These are phyloP conservation scores for Xylaria sp. DNA, from an alignment of 2,329 filamentous ascomycete species.

Conservation along the genomic window DNA sequence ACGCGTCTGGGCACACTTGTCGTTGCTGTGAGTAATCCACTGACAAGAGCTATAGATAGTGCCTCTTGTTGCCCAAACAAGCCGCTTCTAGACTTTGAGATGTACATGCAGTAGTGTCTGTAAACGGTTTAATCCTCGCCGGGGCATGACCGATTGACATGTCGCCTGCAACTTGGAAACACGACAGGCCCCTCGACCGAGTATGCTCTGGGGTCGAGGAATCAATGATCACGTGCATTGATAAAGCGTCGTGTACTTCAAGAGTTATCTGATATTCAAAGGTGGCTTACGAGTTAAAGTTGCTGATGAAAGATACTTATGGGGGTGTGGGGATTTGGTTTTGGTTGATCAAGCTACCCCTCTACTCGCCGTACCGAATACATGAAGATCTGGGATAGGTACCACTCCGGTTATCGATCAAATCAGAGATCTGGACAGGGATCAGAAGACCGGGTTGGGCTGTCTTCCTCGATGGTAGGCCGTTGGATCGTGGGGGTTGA, in stretches of 20 bases:
- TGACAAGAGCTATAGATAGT: slow-evolving; percentile 6
- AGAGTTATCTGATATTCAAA: not conserved
- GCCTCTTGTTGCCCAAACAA: slow-evolving; percentile 29
- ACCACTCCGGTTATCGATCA: slow-evolving; percentile 38
- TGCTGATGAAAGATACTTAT: slow-evolving; percentile 3
- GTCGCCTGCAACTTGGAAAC: slow-evolving; percentile 29
- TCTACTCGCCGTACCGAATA: slow-evolving; percentile 29
- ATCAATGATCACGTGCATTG: slow-evolving; percentile 4
- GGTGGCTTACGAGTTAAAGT: not conserved
- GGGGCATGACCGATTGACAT: slow-evolving; percentile 30
- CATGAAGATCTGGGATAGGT: slow-evolving; percentile 36
- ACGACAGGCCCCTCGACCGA: slow-evolving; percentile 17
- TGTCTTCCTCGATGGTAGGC: slow-evolving; percentile 30
- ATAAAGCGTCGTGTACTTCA: not conserved
- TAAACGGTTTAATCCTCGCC: slow-evolving; percentile 37
- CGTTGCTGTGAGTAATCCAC: slow-evolving; percentile 29
- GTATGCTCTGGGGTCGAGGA: not conserved
- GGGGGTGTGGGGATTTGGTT: slow-evolving; percentile 10
- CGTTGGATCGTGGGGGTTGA: slow-evolving; percentile 35
- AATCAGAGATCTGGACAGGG: slow-evolving; percentile 37
- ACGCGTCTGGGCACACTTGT: slow-evolving; percentile 28
- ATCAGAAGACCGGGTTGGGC: slow-evolving; percentile 34
- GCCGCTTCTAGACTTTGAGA: slow-evolving; percentile 29
- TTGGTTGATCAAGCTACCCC: slow-evolving; percentile 27
- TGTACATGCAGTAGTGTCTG: slow-evolving; percentile 37